Conservation (phyloP, 2,329 filamentous ascomycete species). For the Fusarium floridanum region DNA sequence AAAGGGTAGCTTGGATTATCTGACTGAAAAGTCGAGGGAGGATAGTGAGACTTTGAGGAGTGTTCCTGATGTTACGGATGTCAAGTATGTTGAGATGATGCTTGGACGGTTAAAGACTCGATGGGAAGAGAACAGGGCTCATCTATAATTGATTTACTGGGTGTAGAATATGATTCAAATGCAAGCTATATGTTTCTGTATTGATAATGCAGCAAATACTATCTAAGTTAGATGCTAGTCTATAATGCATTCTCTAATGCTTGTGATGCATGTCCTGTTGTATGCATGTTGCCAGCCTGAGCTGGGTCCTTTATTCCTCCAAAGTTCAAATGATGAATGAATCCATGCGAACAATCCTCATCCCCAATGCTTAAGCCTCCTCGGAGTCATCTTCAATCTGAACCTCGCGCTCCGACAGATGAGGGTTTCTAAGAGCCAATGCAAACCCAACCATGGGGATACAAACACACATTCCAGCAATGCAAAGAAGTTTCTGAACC, state of each 20-base stretch:
- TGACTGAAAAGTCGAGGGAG: constrained; percentile 31
- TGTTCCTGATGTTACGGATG: constrained; percentile 33
- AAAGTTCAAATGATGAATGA: not conserved
- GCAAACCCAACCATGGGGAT: constrained; percentile 62
- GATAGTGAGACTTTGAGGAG: constrained; percentile 34
- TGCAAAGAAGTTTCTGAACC: constrained; percentile 59
- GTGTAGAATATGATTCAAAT: not conserved
- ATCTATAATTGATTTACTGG: not conserved
- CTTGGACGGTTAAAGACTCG: constrained; percentile 13
- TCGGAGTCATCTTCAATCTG: constrained; percentile 38
- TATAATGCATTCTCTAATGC: constrained; percentile 5
- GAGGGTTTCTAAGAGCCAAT: constrained; percentile 58
- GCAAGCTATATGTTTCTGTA: not conserved
- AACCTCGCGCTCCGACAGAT: constrained; percentile 54
- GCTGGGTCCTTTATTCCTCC: not conserved
- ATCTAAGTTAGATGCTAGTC: not conserved
- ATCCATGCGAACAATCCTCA: not conserved
- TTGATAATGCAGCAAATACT: not conserved
- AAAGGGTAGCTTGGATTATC: constrained; percentile 22
- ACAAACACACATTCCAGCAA: constrained; percentile 60
- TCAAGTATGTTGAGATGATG: constrained; percentile 31
- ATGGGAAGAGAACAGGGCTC: constrained; percentile 6
- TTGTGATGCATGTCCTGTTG: not conserved
- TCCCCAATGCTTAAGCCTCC: not conserved
- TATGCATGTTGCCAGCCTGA: not conserved